Evolutionary conservation across 2,329 filamentous ascomycete species (phyloP), one percentile per base, ranked within the genome.

Genomic region (Emericellopsis atlantica): DNA sequence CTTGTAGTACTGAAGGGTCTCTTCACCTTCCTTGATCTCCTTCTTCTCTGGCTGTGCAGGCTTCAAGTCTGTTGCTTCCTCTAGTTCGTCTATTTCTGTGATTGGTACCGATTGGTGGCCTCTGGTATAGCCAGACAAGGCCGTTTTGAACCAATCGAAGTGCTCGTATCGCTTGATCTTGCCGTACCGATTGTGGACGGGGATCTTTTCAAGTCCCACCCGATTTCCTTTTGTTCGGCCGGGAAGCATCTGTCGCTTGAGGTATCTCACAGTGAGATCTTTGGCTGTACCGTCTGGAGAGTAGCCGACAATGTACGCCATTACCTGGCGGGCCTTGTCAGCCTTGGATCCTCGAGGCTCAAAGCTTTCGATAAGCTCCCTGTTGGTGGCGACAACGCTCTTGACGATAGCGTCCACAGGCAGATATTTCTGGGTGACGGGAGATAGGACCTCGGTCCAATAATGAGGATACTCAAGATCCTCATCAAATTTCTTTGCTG

Each of bases 191-290:
- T 87, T 81, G 55, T 89, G 81, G 6, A 95, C 65, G 0, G 88
- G 81, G 2, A 94, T 68, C 53, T 90, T 95, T 50, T 93, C 86
- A 2, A 79, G 56, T 0, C 82, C 76, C 55, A 95, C 74, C 6
- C 92, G 76, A 47, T 81, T 74, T 4, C 89, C 87, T 55, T 95
- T 96, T 0, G 90, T 94, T 49, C 88, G 84, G 4, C 92, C 90
- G 1, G 92, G 92, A 56, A 88, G 79, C 40, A 82, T 72, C 43
- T 84, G 84, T 18, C 81, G 77, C 52, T 82, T 89, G 7, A 98
- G 65, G 57, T 98, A 98, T 23, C 92, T 76, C 10, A 92, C 80
- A 0, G 92, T 98, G 14, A 98, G 84, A 55, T 98, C 92, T 56
- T 96, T 96, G 11, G 87, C 89, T 0, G 87, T 89, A 2, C 85